phyloP scores from a whole-genome alignment of 305 asterid species.

The Rubia occidens region DNA sequence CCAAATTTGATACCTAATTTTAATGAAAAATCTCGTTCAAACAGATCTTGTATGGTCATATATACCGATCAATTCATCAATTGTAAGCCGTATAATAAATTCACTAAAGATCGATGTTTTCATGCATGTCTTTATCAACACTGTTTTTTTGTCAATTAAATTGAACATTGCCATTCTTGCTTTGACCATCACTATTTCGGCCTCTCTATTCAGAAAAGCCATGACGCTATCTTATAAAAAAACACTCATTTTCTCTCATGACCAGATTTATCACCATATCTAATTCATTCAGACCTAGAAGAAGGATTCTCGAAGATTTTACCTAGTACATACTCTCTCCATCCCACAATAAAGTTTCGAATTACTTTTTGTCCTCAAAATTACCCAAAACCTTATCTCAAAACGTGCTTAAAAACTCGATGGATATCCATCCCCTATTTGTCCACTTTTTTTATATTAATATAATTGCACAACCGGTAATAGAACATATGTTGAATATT shows the following conservation, averaged over 20 bases:
- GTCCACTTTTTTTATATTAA: no score
- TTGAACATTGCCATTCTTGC: not conserved
- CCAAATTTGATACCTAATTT: not conserved
- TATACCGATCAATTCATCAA: not conserved
- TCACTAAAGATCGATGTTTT: not conserved
- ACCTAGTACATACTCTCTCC: no score
- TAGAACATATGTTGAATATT: no score
- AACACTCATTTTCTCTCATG: not conserved
- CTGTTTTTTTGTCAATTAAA: not conserved
- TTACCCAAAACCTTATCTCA: not conserved
- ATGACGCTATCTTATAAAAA: not conserved
- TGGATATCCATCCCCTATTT: not conserved
- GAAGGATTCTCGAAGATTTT: not conserved
- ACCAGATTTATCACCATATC: not conserved
- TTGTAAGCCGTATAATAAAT: not conserved
- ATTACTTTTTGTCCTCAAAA: slow-evolving; percentile 1
- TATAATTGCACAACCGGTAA: no score
- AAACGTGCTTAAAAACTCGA: not conserved
- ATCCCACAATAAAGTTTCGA: no score
- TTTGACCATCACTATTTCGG: slow-evolving; percentile 8
- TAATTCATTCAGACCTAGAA: not conserved
- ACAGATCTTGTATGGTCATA: not conserved
- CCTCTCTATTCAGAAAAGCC: not conserved
- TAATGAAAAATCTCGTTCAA: not conserved
- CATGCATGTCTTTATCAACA: not conserved